Evolutionary conservation across 2,329 filamentous ascomycete genomes (phyloP).

Genomic region (Paracoccidioides lutzii): DNA sequence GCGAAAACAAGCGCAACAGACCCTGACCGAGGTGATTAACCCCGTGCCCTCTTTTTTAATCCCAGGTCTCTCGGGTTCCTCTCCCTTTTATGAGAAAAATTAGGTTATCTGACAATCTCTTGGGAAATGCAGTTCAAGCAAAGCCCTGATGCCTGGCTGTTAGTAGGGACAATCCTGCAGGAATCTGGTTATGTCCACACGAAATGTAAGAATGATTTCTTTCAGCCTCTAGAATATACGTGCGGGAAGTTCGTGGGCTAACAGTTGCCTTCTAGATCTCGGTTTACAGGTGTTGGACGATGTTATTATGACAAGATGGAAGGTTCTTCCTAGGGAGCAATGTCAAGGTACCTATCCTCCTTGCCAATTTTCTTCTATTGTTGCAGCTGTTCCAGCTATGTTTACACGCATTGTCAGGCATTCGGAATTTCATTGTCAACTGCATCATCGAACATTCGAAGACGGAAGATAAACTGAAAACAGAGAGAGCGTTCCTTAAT

Average conservation of each 20-base stretch:
- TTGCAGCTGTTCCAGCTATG: slow-evolving; percentile 11
- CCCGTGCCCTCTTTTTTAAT: slow-evolving; percentile 1
- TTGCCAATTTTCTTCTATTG: slow-evolving; percentile 1
- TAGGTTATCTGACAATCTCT: background rate
- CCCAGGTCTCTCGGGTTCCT: background rate
- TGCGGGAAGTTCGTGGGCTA: slow-evolving; percentile 17
- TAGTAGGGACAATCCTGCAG: slow-evolving; percentile 93
- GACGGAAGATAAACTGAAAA: slow-evolving; percentile 74
- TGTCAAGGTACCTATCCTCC: slow-evolving; percentile 58
- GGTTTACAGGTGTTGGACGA: slow-evolving; percentile 93
- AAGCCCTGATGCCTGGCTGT: slow-evolving; percentile 93
- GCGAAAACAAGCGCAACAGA: slow-evolving; percentile 93
- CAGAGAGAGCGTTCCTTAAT: slow-evolving; percentile 82
- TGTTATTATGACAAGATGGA: slow-evolving; percentile 99
- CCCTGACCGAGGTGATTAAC: slow-evolving; percentile 67
- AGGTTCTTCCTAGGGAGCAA: slow-evolving; percentile 88
- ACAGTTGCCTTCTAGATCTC: slow-evolving; percentile 50
- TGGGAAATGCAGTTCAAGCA: slow-evolving; percentile 69
- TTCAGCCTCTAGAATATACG: slow-evolving; percentile 13
- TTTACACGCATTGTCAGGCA: slow-evolving; percentile 45
- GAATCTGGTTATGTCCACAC: slow-evolving; percentile 89
- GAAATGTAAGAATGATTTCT: slow-evolving; percentile 56
- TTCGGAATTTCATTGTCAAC: slow-evolving; percentile 97
- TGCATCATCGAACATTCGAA: slow-evolving; percentile 92
- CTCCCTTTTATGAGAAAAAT: background rate